A percentile compares a stretch with the other conserved stretches of the same genome.
These are phyloP conservation scores for Hypoxylon rickii DNA, from an alignment of 495 filamentous ascomycete genomes.

Conservation along the genomic window DNA sequence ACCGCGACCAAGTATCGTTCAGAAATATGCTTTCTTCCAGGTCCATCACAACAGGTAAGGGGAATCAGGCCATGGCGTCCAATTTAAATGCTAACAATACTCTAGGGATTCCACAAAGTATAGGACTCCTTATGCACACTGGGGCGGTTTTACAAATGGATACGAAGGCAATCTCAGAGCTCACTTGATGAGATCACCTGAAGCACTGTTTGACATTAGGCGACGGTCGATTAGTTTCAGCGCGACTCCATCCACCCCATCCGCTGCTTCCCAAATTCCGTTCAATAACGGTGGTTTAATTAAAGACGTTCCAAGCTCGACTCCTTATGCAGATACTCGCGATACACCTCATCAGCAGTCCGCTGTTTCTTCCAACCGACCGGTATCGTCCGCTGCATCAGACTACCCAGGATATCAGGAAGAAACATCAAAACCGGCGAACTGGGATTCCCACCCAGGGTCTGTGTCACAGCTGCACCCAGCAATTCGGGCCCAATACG, in stretches of 20 bases:
- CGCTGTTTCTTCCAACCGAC: conserved; percentile 8
- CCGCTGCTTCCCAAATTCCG: conserved; percentile 9
- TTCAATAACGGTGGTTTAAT: conserved; percentile 19
- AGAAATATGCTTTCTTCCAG: conserved; percentile 59
- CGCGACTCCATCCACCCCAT: conserved; percentile 4
- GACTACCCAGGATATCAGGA: conserved; percentile 2
- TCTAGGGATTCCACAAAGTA: conserved; percentile 52
- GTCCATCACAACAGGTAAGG: conserved; percentile 40
- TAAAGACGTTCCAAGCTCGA: neutral
- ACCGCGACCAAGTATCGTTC: conserved; percentile 34
- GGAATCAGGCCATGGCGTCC: no score
- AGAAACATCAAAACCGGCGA: conserved; percentile 14
- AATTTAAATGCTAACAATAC: conserved; percentile 20
- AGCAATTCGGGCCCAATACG: conserved; percentile 51
- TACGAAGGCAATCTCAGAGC: conserved; percentile 56
- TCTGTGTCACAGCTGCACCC: conserved; percentile 46
- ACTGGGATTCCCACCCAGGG: conserved; percentile 28
- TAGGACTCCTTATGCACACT: conserved; percentile 55
- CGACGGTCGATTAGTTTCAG: conserved; percentile 27
- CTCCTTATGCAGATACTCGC: neutral
- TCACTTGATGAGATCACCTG: conserved; percentile 50
- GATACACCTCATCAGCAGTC: conserved; percentile 12
- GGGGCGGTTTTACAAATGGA: conserved; percentile 60
- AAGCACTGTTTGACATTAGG: conserved; percentile 41
- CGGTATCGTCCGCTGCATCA: neutral